These are phyloP conservation scores for Aureobasidium sp. DNA, from an alignment of 2,329 filamentous ascomycete species.

Conservation along the genomic window DNA sequence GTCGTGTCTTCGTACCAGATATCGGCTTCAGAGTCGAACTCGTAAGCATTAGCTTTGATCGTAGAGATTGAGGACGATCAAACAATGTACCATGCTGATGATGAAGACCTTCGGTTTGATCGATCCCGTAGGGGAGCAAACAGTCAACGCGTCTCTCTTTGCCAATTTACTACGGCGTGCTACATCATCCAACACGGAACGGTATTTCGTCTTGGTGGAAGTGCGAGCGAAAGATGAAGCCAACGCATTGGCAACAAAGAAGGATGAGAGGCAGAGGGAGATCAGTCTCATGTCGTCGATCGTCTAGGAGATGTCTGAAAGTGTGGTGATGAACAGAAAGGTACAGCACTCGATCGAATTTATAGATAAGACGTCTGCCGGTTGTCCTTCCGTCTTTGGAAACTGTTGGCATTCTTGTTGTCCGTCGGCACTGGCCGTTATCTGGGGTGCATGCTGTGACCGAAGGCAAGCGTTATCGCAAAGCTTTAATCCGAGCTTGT, in stretches of 20 bases:
- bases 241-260: neutral
- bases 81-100: neutral
- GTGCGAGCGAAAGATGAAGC: neutral
- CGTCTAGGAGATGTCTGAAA: neutral
- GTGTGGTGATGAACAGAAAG: neutral
- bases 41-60: neutral
- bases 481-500: neutral
- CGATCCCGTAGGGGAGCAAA: neutral
- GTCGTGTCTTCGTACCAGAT: neutral
- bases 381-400: neutral
- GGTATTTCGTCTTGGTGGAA: neutral
- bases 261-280: neutral
- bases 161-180: neutral
- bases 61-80: no score
- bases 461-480: neutral
- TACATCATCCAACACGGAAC: neutral
- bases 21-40: neutral
- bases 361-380: neutral
- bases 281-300: neutral
- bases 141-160: neutral
- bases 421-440: neutral
- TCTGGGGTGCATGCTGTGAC: neutral
- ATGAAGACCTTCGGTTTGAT: constrained; percentile 6
- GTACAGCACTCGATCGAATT: neutral
- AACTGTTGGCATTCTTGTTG: neutral